phyloP scores from a whole-genome alignment of 2,329 filamentous ascomycete species.

The Ampelomyces quisqualis region DNA sequence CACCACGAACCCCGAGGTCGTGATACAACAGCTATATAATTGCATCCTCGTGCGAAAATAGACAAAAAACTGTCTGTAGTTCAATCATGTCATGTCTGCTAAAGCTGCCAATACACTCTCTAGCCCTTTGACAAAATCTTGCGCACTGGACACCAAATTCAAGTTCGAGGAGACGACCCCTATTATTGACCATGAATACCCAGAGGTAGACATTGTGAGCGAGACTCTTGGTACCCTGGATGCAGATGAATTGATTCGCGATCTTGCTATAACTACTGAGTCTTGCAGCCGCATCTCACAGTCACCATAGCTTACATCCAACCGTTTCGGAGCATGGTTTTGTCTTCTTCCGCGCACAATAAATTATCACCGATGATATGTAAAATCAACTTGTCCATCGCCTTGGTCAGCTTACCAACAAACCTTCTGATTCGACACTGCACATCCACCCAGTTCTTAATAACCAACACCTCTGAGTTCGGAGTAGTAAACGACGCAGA shows the following conservation, averaged over 20 bases:
- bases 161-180: conserved; percentile 56
- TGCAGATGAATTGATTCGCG: conserved; percentile 63
- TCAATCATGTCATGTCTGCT: conserved; percentile 1
- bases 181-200: conserved; percentile 62
- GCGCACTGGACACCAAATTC: conserved; percentile 14
- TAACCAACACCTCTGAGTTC: conserved; percentile 28
- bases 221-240: conserved; percentile 65
- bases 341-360: conserved; percentile 57
- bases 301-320: not conserved
- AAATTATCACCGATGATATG: conserved; percentile 51
- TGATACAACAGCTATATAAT: not conserved
- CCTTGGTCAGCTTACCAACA: conserved; percentile 54
- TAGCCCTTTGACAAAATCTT: conserved; percentile 13
- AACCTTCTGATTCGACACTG: conserved; percentile 51
- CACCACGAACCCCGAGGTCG: conserved; percentile 1
- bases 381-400: conserved; percentile 56
- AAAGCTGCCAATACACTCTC: conserved; percentile 3
- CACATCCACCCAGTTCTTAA: conserved; percentile 60
- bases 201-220: conserved; percentile 55
- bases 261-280: conserved; percentile 54
- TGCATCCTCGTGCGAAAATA: not conserved
- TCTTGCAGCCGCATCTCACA: not conserved
- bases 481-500: conserved; percentile 35
- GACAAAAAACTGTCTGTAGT: not conserved
- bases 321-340: conserved; percentile 52